Conservation (phyloP, 2,329 filamentous ascomycete species). For the Bipolaris cookei region DNA sequence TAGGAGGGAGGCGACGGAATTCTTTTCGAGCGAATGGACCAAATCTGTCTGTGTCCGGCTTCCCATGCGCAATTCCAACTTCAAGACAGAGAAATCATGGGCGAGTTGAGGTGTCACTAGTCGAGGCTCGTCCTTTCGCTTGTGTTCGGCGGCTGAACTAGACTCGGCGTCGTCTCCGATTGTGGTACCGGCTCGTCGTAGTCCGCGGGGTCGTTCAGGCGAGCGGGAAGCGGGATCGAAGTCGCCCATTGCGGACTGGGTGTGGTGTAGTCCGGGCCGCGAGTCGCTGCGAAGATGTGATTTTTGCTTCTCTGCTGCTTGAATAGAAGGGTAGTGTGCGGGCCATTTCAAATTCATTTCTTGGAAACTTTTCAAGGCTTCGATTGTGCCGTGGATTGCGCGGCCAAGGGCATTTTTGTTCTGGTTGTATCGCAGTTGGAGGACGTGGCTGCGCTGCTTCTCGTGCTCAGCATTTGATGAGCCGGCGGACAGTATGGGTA, state of each 20-base stretch:
- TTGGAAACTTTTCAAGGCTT: conserved; percentile 81
- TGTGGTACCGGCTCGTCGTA: conserved; percentile 76
- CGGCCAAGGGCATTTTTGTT: conserved; percentile 87
- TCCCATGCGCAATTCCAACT: conserved; percentile 91
- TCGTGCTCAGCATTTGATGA: conserved; percentile 64
- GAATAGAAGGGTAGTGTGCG: conserved; percentile 89
- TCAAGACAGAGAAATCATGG: conserved; percentile 93
- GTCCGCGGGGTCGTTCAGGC: conserved; percentile 57
- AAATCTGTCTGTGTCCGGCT: conserved; percentile 84
- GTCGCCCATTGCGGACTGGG: conserved; percentile 65
- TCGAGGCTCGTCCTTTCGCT: conserved; percentile 71
- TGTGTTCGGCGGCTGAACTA: conserved; percentile 71
- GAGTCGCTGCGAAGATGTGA: conserved; percentile 55
- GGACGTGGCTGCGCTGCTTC: conserved; percentile 76
- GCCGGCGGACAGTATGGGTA: conserved; percentile 58
- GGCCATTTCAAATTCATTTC: conserved; percentile 92
- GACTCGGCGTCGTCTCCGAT: conserved; percentile 70
- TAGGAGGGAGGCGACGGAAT: conserved; percentile 84
- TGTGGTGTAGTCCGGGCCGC: conserved; percentile 68
- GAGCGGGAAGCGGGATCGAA: conserved; percentile 48
- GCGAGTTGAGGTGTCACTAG: conserved; percentile 91
- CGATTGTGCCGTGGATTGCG: conserved; percentile 84
- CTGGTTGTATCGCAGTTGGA: conserved; percentile 93
- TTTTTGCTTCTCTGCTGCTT: conserved; percentile 54
- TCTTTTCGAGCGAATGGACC: conserved; percentile 92